Base-by-base conservation (phyloP, 768 basidiomycete genomes). In the Ramaria rubella region DNA sequence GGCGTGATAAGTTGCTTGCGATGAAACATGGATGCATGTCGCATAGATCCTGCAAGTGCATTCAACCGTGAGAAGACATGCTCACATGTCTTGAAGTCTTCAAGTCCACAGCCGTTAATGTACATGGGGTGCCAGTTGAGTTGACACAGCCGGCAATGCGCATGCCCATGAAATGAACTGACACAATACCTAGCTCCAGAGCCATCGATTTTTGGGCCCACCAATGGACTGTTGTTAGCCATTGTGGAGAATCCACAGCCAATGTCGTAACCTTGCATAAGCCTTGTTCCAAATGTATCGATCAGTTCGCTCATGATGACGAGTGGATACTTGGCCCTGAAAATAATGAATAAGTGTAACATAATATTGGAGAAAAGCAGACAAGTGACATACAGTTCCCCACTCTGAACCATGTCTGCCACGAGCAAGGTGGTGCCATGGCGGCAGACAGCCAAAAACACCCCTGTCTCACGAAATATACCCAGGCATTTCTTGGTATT, bases 311-410 rank as follows among this genome's bases (percentile, higher is more conserved):
- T 60, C 12, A 67, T 46, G 15, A 59, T 57, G 14, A 67, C 64
- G 19, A 65, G 62, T 1, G 63, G 57, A 58, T 69, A 69, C 57
- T 68, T 69, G 46, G 65, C 66, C 9, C 68, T 69, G 52, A 38
- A 45, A 50, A 17, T 17, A 17, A 49, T 51, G 12, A 21, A 26
- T 9, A 5, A 53, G 15, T 8, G 7, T 19, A 27, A 42, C 14
- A 6, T 5, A 8, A 24, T 26, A 23, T 21, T n/a, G 19, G 7
- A 40, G 7, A 53, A 40, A 40, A 46, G 11, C 56, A 29, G 23
- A 49, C n/a, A 33, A n/a, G n/a, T n/a, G n/a, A 68, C 71, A 49
- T 62, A 74, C 73, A 73, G 53, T 55, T 75, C 69, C 2, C 73
- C 71, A 52, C 68, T 71, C 8, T 42, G 34, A 5, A 72, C 45